Percentiles rank a stretch among this genome's conserved stretches.
Evolutionary conservation across 1,284 basidiomycete species (phyloP).

Genomic region (Singerocomus inundabilis): DNA sequence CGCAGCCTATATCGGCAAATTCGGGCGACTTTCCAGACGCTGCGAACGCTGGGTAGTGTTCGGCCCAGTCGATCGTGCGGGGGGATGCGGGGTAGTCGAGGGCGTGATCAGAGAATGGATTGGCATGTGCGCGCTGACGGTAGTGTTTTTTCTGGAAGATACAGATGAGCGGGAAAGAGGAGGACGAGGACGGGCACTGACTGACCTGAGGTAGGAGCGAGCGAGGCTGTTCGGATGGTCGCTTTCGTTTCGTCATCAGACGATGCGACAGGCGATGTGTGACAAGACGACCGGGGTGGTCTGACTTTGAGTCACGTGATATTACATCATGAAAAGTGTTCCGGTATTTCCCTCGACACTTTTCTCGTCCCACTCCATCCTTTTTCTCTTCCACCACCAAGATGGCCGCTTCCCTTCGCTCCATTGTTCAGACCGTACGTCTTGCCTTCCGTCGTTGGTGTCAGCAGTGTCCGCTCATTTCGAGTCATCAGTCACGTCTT

Average conservation of each 20-base stretch:
- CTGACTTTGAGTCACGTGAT: no score
- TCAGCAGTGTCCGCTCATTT: slow-evolving; percentile 12
- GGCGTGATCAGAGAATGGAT: slow-evolving; percentile 96
- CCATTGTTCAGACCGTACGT: slow-evolving; percentile 50
- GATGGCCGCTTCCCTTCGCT: slow-evolving; percentile 35
- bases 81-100: slow-evolving; percentile 90
- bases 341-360: slow-evolving; percentile 28
- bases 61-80: slow-evolving; percentile 77
- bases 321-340: slow-evolving; percentile 6
- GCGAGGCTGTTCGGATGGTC: slow-evolving; percentile 11
- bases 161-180: background rate
- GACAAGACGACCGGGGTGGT: no score
- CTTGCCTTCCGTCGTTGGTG: background rate
- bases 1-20: slow-evolving; percentile 97
- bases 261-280: no score
- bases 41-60: slow-evolving; percentile 79
- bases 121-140: slow-evolving; percentile 95
- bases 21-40: slow-evolving; percentile 69
- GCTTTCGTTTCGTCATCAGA: slow-evolving; percentile 32
- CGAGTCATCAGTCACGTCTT: slow-evolving; percentile 42
- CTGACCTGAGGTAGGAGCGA: slow-evolving; percentile 31
- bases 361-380: slow-evolving; percentile 3
- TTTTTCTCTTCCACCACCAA: background rate
- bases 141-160: slow-evolving; percentile 86
- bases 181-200: background rate